Evolutionary conservation across 352 stramenopile genomes (phyloP).

Genomic region (Phytophthora sojae): DNA sequence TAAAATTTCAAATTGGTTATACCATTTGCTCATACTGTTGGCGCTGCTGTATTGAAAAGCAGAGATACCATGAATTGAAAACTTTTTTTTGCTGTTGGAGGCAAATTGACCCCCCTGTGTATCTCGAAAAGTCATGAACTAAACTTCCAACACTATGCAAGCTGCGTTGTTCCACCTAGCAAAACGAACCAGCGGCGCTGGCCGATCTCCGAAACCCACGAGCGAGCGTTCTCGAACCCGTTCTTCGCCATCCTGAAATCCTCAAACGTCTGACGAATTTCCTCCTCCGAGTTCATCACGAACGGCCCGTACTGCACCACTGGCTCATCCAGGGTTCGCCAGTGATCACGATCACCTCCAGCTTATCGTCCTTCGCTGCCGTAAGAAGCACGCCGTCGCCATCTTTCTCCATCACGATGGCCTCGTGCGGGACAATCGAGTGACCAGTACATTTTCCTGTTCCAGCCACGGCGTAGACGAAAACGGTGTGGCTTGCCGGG

Average conservation of each 20-base stretch:
- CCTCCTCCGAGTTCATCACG: slow-evolving; percentile 56
- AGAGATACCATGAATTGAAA: no score
- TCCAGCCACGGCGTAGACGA: slow-evolving; percentile 40
- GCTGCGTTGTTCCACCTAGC: neutral
- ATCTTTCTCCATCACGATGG: slow-evolving; percentile 50
- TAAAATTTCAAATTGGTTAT: no score
- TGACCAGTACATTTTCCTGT: slow-evolving; percentile 14
- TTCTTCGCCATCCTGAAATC: neutral
- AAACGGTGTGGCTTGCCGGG: slow-evolving; percentile 41
- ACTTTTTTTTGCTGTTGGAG: no score
- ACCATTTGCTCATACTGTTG: no score
- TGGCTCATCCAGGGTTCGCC: slow-evolving; percentile 65
- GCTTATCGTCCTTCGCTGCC: slow-evolving; percentile 16
- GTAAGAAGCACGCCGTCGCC: slow-evolving; percentile 56
- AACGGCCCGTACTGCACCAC: slow-evolving; percentile 69
- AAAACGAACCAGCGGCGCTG: neutral
- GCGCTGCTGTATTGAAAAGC: no score
- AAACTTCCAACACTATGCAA: neutral
- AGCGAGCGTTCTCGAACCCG: neutral
- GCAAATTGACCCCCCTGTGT: no score
- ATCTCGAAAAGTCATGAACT: no score
- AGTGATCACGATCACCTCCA: slow-evolving; percentile 65
- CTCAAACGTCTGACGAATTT: neutral
- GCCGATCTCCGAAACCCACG: neutral
- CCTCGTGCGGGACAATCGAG: slow-evolving; percentile 38